phyloP scores from a whole-genome alignment of 2,329 filamentous ascomycete species.

The Diaporthe vaccinii region DNA sequence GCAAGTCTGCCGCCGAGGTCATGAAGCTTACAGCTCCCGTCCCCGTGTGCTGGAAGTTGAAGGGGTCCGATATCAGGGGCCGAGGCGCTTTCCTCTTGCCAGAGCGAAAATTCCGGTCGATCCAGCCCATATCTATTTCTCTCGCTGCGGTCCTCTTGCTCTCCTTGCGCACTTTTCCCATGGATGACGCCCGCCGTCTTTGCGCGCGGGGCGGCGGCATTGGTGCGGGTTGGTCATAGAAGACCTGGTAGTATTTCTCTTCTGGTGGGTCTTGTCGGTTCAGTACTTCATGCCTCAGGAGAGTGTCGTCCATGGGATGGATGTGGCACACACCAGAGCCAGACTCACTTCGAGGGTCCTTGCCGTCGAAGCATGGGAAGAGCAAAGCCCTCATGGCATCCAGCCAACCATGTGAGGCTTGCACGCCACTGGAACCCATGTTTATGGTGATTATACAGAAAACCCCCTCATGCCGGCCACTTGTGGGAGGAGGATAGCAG shows the following conservation, averaged over 20 bases:
- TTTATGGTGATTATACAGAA: conserved; percentile 34
- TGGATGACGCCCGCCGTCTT: conserved; percentile 44
- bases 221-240: conserved; percentile 54
- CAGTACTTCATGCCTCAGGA: conserved; percentile 5
- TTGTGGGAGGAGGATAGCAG: conserved; percentile 31
- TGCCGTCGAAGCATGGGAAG: conserved; percentile 51
- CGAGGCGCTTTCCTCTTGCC: conserved; percentile 55
- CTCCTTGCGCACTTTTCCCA: conserved; percentile 41
- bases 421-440: conserved; percentile 52
- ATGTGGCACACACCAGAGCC: conserved; percentile 7
- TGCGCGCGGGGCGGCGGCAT: conserved; percentile 51
- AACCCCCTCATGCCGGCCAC: conserved; percentile 43
- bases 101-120: conserved; percentile 38
- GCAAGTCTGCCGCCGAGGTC: conserved; percentile 46
- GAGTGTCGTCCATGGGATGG: conserved; percentile 26
- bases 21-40: conserved; percentile 60
- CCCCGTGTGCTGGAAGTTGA: conserved; percentile 71
- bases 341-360: conserved; percentile 33
- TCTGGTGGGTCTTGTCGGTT: conserved; percentile 38
- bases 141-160: neutral
- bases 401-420: conserved; percentile 60
- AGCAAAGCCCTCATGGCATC: conserved; percentile 58
- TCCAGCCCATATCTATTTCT: conserved; percentile 37
- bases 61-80: conserved; percentile 70
- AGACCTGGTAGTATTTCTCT: conserved; percentile 41